Evolutionary conservation across 371 early-diverging fungal genomes (phyloP).

Genomic region (Smittium culicis): DNA sequence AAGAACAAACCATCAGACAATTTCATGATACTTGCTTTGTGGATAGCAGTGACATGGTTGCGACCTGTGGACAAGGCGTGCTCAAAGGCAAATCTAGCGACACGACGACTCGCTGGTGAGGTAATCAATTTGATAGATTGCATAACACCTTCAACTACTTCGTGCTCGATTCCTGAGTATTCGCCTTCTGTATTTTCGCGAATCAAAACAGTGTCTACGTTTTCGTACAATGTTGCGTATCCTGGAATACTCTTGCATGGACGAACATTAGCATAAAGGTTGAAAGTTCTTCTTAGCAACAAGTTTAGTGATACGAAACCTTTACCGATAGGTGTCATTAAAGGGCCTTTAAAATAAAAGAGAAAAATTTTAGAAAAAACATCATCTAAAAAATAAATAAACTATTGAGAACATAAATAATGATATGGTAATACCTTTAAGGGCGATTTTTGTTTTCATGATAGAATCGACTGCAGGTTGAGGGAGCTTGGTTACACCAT

Average conservation of each 20-base stretch:
- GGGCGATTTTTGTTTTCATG: constrained; percentile 85
- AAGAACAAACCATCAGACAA: constrained; percentile 95
- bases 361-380: too few relatives aligned
- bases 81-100: constrained; percentile 88
- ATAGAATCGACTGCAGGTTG: constrained; percentile 80
- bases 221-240: constrained; percentile 87
- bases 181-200: constrained; percentile 99
- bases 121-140: constrained; percentile 98
- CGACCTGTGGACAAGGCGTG: constrained; percentile 83
- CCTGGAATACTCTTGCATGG: constrained; percentile 91
- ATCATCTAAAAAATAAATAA: background rate
- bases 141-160: constrained; percentile 88
- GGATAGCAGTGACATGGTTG: constrained; percentile 84
- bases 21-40: constrained; percentile 95
- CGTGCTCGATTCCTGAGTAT: constrained; percentile 97
- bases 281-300: constrained; percentile 91
- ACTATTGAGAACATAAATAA: background rate
- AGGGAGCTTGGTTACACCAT: constrained; percentile 88
- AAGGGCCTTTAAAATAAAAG: constrained; percentile 37
- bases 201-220: constrained; percentile 94
- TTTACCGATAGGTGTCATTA: constrained; percentile 96
- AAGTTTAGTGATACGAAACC: constrained; percentile 97
- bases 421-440: constrained; percentile 55
- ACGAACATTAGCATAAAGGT: constrained; percentile 96
- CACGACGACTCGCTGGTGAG: constrained; percentile 82